Evolutionary conservation across 2,329 filamentous ascomycete genomes (phyloP).

Genomic region (Fusarium sp.): DNA sequence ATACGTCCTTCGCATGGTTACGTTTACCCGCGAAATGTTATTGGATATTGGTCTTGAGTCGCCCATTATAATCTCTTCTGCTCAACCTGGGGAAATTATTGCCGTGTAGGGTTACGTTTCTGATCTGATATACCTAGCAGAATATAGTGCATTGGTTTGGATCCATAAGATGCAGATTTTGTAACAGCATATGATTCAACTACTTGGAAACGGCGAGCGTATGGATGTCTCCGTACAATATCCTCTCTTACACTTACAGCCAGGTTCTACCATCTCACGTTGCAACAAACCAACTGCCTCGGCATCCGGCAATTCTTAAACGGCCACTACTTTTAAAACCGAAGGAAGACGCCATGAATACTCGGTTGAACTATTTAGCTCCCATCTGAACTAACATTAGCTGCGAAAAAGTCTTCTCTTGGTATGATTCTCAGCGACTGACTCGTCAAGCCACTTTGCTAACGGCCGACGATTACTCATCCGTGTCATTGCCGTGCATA

Average conservation of each 20-base stretch:
- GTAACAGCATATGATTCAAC: neutral
- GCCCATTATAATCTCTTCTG: slow-evolving; percentile 5
- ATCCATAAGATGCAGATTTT: neutral
- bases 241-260: neutral
- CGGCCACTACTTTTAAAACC: neutral
- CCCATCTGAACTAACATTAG: neutral
- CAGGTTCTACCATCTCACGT: neutral
- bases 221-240: neutral
- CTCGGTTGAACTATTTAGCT: neutral
- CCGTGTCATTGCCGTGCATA: slow-evolving; percentile 10
- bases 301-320: neutral
- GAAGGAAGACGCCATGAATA: neutral
- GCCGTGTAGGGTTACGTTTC: slow-evolving; percentile 10
- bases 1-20: slow-evolving; percentile 12
- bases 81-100: slow-evolving; percentile 10
- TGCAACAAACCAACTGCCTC: neutral
- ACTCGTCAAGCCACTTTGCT: slow-evolving; percentile 31
- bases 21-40: slow-evolving; percentile 13
- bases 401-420: neutral
- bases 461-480: slow-evolving; percentile 1
- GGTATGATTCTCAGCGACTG: slow-evolving; percentile 10
- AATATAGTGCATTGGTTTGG: neutral
- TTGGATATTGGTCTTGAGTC: slow-evolving; percentile 11
- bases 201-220: neutral
- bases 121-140: neutral